A percentile compares a stretch with the other conserved stretches of the same genome.
These are phyloP conservation scores for Xylariaceae sp. DNA, from an alignment of 2,329 filamentous ascomycete genomes.

Conservation along the genomic window DNA sequence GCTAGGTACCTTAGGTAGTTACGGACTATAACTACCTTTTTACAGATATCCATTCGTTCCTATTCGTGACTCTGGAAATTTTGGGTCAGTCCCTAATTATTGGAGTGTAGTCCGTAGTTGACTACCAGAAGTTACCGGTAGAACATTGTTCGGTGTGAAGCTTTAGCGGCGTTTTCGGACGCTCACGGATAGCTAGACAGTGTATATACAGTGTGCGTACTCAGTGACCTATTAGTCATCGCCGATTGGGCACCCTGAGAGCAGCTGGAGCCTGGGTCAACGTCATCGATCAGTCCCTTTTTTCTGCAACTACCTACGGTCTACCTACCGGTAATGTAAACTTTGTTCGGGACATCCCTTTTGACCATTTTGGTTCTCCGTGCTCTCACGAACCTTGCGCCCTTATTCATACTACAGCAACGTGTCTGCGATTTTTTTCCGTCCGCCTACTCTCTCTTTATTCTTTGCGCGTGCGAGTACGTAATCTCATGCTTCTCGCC, in stretches of 20 bases:
- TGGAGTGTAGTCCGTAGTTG: too few species aligned
- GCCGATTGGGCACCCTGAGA: too few species aligned
- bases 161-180: too few species aligned
- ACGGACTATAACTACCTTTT: neutral
- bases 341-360: neutral
- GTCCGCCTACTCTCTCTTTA: neutral
- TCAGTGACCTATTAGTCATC: too few species aligned
- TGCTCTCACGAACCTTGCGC: neutral
- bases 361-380: neutral
- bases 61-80: neutral
- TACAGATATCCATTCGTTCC: too few species aligned
- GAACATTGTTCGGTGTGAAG: too few species aligned
- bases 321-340: neutral
- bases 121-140: too few species aligned
- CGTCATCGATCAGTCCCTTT: slow-evolving; percentile 15
- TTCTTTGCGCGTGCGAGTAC: slow-evolving; percentile 3
- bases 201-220: too few species aligned
- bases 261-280: neutral
- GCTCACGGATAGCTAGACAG: too few species aligned
- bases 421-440: neutral
- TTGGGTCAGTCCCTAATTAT: too few species aligned
- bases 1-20: neutral
- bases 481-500: slow-evolving; percentile 2
- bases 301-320: neutral
- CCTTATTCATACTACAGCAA: neutral